Percentiles rank a stretch among this genome's conserved stretches.
Conservation (phyloP, 2,329 filamentous ascomycete species). For the Sarocladiaceae sp. region DNA sequence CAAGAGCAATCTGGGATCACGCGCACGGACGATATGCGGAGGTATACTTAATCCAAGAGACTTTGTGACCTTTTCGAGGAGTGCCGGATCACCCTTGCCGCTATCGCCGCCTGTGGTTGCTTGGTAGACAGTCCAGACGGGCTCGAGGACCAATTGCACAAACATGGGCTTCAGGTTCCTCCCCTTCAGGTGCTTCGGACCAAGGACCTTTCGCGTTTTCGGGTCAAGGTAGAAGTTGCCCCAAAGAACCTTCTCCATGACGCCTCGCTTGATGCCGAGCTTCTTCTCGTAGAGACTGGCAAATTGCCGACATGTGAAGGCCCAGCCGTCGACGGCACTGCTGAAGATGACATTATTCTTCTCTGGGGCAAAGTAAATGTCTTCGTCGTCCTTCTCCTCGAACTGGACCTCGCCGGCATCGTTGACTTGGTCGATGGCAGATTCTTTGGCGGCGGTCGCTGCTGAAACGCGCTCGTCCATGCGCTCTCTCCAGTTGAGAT, state of each 20-base stretch:
- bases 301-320: conserved; percentile 93
- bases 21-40: conserved; percentile 74
- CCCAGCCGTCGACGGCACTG: conserved; percentile 98
- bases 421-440: conserved; percentile 38
- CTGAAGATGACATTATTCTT: conserved; percentile 99
- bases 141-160: conserved; percentile 90
- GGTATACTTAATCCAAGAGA: conserved; percentile 79
- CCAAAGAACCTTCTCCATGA: conserved; percentile 93
- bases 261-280: conserved; percentile 80
- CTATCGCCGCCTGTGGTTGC: conserved; percentile 78
- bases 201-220: conserved; percentile 90
- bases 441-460: conserved; percentile 57
- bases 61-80: conserved; percentile 93
- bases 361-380: conserved; percentile 95
- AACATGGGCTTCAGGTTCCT: conserved; percentile 92
- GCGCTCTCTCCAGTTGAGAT: conserved; percentile 88
- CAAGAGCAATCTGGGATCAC: conserved; percentile 76
- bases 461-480: conserved; percentile 82
- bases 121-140: conserved; percentile 92
- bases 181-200: conserved; percentile 87
- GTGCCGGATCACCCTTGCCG: conserved; percentile 72
- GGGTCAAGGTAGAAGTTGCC: conserved; percentile 94
- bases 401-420: conserved; percentile 61
- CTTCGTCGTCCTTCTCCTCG: conserved; percentile 89
- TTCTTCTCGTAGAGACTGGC: conserved; percentile 93